Base-by-base conservation (phyloP, 192 early-diverging fungal genomes). In the Linnemannia hyalina region DNA sequence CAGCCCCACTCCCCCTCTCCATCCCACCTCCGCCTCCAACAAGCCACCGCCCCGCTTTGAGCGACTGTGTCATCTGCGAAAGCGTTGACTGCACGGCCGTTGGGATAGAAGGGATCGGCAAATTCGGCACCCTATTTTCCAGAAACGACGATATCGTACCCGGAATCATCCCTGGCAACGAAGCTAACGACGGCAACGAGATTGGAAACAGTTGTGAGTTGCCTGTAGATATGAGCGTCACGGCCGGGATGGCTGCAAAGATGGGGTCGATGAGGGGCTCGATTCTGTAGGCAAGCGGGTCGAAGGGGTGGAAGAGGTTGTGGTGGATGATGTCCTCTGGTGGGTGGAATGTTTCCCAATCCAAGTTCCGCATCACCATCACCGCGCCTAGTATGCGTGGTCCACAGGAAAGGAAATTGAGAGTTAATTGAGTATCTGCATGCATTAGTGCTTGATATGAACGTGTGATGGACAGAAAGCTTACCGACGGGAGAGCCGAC, bases 261-360 rank as follows among this genome's bases (percentile, higher is more conserved):
- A 75, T 80, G 4, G 89, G 87, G 38, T 93, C 89, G 40, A 90
- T 85, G 49, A 95, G 82, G 3, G 95, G 94, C 76, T 95, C 95
- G 18, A 93, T 90, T 40, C 94, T 92, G 82, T 95, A 95, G 6
- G 91, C 95, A n/a, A 95, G 89, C 9, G 95, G 95, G 71, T 95
- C 95, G 78, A 94, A 95, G 1, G 94, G 94, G 55, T 95, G 95
- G 76, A 95, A 95, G 36, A 95, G 87, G 76, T 95, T 95, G 89
- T 94, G 92, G 76, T 91, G 93, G 18, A 89, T 77, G 47, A 93
- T 91, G 46, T 87, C 77, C 26, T 88, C 82, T 55, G 88, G 88
- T 22, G 93, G 93, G 44, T 91, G 79, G 69, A 92, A 94, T 22
- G 89, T 78, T 5, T 57, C 73, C 46, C 93, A 91, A 5, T 78